phyloP scores from a whole-genome alignment of 225 moss, liverwort and hornwort genomes.

The Neckera pumila region DNA sequence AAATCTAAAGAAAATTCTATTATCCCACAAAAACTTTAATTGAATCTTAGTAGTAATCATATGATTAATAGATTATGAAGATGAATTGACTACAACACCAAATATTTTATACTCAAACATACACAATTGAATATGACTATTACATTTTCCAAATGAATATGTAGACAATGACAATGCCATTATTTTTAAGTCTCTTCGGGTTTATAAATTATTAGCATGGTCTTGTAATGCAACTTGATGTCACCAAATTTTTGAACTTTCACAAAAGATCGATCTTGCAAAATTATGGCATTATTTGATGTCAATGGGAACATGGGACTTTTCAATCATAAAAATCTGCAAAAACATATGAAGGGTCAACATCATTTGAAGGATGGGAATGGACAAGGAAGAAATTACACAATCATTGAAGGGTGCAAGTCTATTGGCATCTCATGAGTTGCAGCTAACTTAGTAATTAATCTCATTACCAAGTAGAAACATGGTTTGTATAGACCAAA shows the following conservation, averaged over 20 bases:
- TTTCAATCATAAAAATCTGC: neutral
- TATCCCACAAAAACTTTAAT: neutral
- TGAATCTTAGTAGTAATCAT: neutral
- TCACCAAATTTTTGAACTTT: neutral
- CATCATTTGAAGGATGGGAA: neutral
- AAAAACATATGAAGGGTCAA: neutral
- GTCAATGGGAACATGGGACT: neutral
- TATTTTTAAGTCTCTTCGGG: neutral
- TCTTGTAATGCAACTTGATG: neutral
- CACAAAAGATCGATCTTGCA: neutral
- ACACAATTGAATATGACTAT: neutral
- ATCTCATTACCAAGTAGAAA: neutral
- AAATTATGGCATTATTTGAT: neutral
- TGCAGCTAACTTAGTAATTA: neutral
- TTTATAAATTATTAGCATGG: neutral
- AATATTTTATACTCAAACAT: neutral
- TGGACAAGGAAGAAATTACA: neutral
- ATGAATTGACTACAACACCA: neutral
- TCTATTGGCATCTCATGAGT: neutral
- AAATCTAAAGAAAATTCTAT: neutral
- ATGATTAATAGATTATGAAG: no score
- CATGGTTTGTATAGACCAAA: no score
- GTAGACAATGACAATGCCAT: neutral
- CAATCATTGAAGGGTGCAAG: neutral
- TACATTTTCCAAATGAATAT: neutral